Base-by-base conservation (phyloP, 169 alveolate genomes). In the Eimeria tenella region DNA sequence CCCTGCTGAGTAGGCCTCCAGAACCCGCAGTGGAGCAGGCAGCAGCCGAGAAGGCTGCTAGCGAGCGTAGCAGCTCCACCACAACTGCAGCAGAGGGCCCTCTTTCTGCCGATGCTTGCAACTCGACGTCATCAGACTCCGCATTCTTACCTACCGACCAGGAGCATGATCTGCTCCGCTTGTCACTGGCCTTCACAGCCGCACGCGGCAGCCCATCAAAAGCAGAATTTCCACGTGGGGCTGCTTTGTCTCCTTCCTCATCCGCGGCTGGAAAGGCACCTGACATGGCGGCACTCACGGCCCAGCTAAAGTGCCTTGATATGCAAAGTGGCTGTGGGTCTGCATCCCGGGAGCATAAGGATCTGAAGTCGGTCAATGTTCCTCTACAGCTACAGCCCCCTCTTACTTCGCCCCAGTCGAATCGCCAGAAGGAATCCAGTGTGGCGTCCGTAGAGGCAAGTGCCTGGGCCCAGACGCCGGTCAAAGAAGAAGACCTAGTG, bases 161-260 rank as follows among this genome's bases (percentile, higher is more conserved):
- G 31, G 60, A 58, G 79, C 52, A 71, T 42, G 77, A 62, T 77
- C 4, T 62, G 77, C 77, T 60, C 17, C 91, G 60, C 19, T 31
- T 60, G 91, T 25, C 91, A 11, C 91, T 83, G 60, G 91, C 91
- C 49, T 83, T 83, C 79, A 83, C 91, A 62, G 60, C 77, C 6
- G n/a, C 65, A 3, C 65, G 86, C 65, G 86, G 63, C 65, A 75
- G 86, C 49, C 65, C 53, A 17, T 52, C 86, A 31, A 60, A 31
- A 60, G n/a, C 65, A 75, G 86, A 75, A 31, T 63, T 63, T 25
- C 83, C 83, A 17, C 65, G 50, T 8, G 77, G 79, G 75, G 91
- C 60, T n/a, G 17, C 42, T n/a, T 52, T 58, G 23, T 17, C 79
- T 11, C 17, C 63, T 31, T 56, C 17, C 79, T 60, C 60, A 23